phyloP scores from a whole-genome alignment of 78 protist species.

The Emiliania huxleyi region DNA sequence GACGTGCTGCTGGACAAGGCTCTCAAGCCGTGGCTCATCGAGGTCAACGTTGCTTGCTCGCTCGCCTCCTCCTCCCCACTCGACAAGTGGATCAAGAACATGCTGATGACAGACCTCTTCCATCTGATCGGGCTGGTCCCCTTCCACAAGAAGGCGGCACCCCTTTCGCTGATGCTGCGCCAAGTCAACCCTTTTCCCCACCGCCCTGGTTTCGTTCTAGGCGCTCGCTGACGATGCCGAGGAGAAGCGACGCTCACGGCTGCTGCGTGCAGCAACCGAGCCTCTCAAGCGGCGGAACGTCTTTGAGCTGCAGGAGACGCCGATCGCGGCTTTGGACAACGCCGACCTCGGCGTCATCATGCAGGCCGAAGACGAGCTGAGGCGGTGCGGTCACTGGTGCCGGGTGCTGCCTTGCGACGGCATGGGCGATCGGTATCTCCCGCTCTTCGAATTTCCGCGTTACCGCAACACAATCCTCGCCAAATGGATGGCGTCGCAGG shows the following conservation, averaged over 20 bases:
- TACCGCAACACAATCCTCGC: not conserved
- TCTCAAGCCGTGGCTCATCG: constrained; percentile 73
- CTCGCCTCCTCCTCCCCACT: constrained; percentile 52
- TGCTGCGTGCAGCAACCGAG: not conserved
- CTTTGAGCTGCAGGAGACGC: not conserved
- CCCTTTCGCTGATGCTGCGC: no score
- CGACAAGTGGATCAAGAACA: constrained; percentile 31
- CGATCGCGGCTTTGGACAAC: not conserved
- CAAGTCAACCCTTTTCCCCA: no score
- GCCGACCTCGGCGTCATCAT: not conserved
- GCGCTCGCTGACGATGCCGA: not conserved
- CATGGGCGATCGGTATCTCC: not conserved
- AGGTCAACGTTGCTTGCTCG: constrained; percentile 73
- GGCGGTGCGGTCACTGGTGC: not conserved
- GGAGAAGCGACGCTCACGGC: not conserved
- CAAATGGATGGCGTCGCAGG: constrained; percentile 10
- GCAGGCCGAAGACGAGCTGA: not conserved
- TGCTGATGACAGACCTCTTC: constrained; percentile 37
- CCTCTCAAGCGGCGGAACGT: not conserved
- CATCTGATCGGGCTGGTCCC: not conserved
- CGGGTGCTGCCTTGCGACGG: not conserved
- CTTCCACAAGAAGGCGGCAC: not conserved
- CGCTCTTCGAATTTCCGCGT: not conserved
- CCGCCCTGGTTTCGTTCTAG: no score
- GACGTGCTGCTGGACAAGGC: constrained; percentile 25